Evolutionary conservation across 2,329 filamentous ascomycete genomes (phyloP).

Genomic region (Trichoderma polysporum): DNA sequence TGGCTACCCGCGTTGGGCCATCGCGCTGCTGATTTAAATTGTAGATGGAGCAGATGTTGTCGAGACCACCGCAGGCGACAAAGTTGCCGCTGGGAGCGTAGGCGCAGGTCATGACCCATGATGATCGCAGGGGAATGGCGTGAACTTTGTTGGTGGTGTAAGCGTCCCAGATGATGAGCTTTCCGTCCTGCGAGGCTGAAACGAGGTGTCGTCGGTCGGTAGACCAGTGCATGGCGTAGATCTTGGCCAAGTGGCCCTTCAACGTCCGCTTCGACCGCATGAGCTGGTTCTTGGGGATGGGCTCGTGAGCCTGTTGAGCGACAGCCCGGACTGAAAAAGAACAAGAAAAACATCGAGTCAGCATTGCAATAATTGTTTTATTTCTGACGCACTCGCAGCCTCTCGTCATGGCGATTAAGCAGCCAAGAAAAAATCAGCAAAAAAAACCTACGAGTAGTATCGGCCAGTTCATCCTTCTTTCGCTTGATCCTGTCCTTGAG

Average conservation of each 20-base stretch:
- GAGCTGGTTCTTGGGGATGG: slow-evolving; percentile 82
- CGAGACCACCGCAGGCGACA: slow-evolving; percentile 95
- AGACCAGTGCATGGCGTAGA: slow-evolving; percentile 99
- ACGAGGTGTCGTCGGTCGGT: slow-evolving; percentile 96
- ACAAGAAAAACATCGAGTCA: slow-evolving; percentile 25
- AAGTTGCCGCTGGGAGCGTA: slow-evolving; percentile 98
- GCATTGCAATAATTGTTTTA: slow-evolving; percentile 21
- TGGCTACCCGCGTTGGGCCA: slow-evolving; percentile 92
- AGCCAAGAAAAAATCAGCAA: neutral
- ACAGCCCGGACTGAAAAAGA: slow-evolving; percentile 75
- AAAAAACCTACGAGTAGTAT: slow-evolving; percentile 84
- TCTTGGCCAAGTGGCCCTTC: slow-evolving; percentile 97
- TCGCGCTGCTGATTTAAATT: slow-evolving; percentile 93
- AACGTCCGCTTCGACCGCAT: slow-evolving; percentile 98
- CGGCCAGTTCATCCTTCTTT: slow-evolving; percentile 99
- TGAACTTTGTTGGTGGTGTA: slow-evolving; percentile 99
- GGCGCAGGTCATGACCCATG: slow-evolving; percentile 99
- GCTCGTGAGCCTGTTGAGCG: slow-evolving; percentile 86
- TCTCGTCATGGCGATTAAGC: neutral
- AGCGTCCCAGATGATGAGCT: slow-evolving; percentile 99
- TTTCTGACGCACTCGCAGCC: neutral
- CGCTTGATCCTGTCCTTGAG: slow-evolving; percentile 98
- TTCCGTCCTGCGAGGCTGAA: slow-evolving; percentile 96
- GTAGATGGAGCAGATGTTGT: slow-evolving; percentile 99
- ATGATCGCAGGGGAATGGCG: slow-evolving; percentile 93